Conservation (phyloP, 2,329 filamentous ascomycete species). For the Fusarium metavorans region DNA sequence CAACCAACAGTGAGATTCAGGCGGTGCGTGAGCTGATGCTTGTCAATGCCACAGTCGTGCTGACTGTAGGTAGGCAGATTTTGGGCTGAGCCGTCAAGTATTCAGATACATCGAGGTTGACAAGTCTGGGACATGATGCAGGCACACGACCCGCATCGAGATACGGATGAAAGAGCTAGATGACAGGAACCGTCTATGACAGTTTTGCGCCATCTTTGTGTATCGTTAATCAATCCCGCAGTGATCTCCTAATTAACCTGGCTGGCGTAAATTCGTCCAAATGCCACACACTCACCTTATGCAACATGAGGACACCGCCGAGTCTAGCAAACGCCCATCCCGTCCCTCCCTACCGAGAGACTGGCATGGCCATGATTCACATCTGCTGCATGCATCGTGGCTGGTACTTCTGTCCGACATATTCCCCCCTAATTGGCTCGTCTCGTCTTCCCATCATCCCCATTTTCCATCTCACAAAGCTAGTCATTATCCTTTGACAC, state of each 20-base stretch:
- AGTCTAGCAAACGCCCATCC: conserved; percentile 2
- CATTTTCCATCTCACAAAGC: neutral
- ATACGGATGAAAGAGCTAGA: neutral
- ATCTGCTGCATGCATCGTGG: conserved; percentile 30
- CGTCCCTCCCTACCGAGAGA: conserved; percentile 25
- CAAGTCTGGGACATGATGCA: conserved; percentile 21
- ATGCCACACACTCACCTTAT: neutral
- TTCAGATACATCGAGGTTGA: conserved; percentile 4
- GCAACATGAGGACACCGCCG: neutral
- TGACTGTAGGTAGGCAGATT: conserved; percentile 3
- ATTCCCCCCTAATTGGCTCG: neutral
- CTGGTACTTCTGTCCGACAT: neutral
- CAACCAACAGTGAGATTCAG: conserved; percentile 20
- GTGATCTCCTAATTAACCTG: neutral
- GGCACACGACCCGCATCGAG: conserved; percentile 22
- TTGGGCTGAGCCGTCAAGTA: neutral
- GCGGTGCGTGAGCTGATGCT: conserved; percentile 22
- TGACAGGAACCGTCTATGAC: neutral
- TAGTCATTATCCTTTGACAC: neutral
- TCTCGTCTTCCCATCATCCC: neutral
- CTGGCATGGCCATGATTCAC: conserved; percentile 24
- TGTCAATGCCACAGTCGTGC: conserved; percentile 1
- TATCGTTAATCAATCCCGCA: neutral
- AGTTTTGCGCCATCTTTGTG: neutral
- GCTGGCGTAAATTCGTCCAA: neutral